Percentiles rank a stretch among this genome's conserved stretches.
These are phyloP conservation scores for Ophiostoma pallidulum DNA, from an alignment of 2,329 filamentous ascomycete genomes.

Conservation along the genomic window DNA sequence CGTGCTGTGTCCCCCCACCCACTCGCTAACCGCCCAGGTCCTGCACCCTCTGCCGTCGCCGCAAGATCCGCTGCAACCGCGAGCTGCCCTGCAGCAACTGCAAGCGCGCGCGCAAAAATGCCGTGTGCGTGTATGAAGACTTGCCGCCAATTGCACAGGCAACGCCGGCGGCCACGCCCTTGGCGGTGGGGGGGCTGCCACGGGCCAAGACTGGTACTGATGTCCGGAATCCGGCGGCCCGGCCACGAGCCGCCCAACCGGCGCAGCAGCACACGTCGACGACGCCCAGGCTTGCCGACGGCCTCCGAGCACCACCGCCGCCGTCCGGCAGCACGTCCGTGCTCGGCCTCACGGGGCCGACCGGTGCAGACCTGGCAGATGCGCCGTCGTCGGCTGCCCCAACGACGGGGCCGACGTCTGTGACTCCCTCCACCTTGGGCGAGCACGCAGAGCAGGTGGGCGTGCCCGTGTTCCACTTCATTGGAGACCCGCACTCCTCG, in stretches of 20 bases:
- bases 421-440: too few species aligned
- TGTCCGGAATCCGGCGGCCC: too few species aligned
- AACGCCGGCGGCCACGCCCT: too few species aligned
- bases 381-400: neutral
- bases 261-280: too few species aligned
- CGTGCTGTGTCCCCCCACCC: too few species aligned
- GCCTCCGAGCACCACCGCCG: neutral
- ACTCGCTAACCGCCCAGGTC: slow-evolving; percentile 6
- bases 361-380: neutral
- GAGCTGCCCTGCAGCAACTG: slow-evolving; percentile 34
- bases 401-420: neutral
- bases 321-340: neutral
- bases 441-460: too few species aligned
- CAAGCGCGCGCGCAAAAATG: slow-evolving; percentile 21
- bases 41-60: slow-evolving; percentile 27
- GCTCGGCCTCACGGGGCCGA: neutral
- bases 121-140: slow-evolving; percentile 11
- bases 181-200: too few species aligned
- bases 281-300: too few species aligned
- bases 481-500: too few species aligned
- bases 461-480: too few species aligned
- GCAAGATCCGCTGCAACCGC: slow-evolving; percentile 35
- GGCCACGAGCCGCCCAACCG: too few species aligned
- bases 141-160: neutral
- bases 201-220: too few species aligned